These are phyloP conservation scores for Gelatoporia subvermispora DNA, from an alignment of 768 basidiomycete species.

Conservation along the genomic window DNA sequence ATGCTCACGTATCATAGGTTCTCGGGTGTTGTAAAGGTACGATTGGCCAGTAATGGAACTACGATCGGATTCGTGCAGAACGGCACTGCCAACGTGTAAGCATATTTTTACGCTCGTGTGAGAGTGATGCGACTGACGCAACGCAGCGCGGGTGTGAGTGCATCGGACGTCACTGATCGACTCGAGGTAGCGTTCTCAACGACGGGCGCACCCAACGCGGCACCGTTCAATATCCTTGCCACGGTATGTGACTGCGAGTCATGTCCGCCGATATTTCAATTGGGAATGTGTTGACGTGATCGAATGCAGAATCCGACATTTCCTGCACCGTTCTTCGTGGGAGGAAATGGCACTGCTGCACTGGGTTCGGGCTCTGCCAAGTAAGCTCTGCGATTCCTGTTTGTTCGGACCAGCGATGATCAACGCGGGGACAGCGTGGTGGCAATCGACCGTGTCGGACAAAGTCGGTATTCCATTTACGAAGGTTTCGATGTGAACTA, in stretches of 20 bases:
- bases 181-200: neutral
- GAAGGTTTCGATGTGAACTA: neutral
- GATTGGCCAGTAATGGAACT: no score
- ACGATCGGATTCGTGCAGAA: no score
- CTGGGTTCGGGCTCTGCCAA: conserved; percentile 8
- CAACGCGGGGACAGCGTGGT: conserved; percentile 1
- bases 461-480: conserved; percentile 2
- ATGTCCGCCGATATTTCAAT: neutral
- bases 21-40: no score
- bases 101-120: neutral
- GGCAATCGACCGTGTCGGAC: conserved; percentile 1
- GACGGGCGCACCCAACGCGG: neutral
- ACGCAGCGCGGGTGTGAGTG: neutral
- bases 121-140: neutral
- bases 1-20: no score
- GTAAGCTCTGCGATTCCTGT: conserved; percentile 5
- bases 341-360: conserved; percentile 22
- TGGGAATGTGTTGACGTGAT: no score
- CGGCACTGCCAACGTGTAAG: no score
- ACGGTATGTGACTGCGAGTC: conserved; percentile 27
- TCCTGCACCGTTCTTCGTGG: conserved; percentile 31
- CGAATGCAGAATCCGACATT: conserved; percentile 34
- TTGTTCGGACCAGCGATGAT: neutral
- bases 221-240: conserved; percentile 30
- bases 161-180: neutral